phyloP scores from a whole-genome alignment of 2,329 filamentous ascomycete genomes.

The Fusarium mangiferae region DNA sequence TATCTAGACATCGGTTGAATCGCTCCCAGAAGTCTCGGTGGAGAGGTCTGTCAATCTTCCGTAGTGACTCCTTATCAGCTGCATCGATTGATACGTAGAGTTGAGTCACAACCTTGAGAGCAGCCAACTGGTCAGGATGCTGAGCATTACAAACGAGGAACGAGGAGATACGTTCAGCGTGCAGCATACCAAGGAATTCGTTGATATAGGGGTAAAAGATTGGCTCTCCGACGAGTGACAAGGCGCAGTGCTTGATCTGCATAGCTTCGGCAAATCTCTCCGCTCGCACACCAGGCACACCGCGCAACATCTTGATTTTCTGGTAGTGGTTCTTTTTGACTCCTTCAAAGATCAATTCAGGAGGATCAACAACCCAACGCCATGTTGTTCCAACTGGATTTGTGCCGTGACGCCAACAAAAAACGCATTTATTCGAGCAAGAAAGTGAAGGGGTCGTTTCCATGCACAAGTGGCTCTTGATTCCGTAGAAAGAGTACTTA shows the following conservation, averaged over 20 bases:
- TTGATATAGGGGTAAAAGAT: slow-evolving; percentile 99
- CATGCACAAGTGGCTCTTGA: slow-evolving; percentile 97
- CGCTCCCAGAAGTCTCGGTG: slow-evolving; percentile 98
- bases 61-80: slow-evolving; percentile 85
- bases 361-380: slow-evolving; percentile 95
- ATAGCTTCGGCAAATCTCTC: slow-evolving; percentile 94
- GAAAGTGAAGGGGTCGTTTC: slow-evolving; percentile 95
- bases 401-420: slow-evolving; percentile 98
- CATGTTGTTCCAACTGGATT: slow-evolving; percentile 97
- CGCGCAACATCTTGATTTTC: slow-evolving; percentile 97
- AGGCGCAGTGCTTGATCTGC: slow-evolving; percentile 90
- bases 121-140: slow-evolving; percentile 88
- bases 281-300: slow-evolving; percentile 89
- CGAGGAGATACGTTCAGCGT: slow-evolving; percentile 86
- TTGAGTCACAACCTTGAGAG: slow-evolving; percentile 88
- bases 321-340: slow-evolving; percentile 94
- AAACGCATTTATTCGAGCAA: slow-evolving; percentile 98
- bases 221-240: slow-evolving; percentile 94
- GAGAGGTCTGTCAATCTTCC: slow-evolving; percentile 89
- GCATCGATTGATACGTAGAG: slow-evolving; percentile 97
- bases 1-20: slow-evolving; percentile 90
- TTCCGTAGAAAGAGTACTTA: slow-evolving; percentile 98
- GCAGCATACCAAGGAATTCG: slow-evolving; percentile 84
- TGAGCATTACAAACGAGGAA: slow-evolving; percentile 98
- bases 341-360: slow-evolving; percentile 87